Base-by-base conservation (phyloP, 176 grass and related monocot genomes). In the Puya raimondii region DNA sequence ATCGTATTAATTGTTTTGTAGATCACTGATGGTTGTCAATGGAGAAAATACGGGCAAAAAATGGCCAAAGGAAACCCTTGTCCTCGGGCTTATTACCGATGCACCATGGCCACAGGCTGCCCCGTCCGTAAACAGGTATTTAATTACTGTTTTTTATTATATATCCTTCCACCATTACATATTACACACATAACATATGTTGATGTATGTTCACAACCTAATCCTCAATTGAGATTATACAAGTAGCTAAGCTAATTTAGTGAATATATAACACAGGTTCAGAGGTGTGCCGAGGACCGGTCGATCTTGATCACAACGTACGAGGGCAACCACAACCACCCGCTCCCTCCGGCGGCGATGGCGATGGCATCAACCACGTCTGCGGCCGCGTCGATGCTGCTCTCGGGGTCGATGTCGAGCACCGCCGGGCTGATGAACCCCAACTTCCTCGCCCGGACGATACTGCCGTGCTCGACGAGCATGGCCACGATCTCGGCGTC, bases 41-140 rank as follows among this genome's bases (percentile, higher is more conserved):
- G 93, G 93, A 87, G 93, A 81, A 97, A 97, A 80, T 97, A 97
- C 53, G 93, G 93, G 0, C 89, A 97, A 80, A 97, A 97, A 82
- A 97, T 97, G 93, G 93, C 93, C 2, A 97, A 97, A 63, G 93
- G 93, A 18, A 97, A 97, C 76, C 93, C 93, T 0, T 97, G 93
- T 23, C 93, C 93, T 17, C 86, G 93, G n/a, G 93, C 89, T 57
- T 97, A 97, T 79, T 97, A 97, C 84, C 79, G 88, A 3, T 97
- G 93, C 84, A 97, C 93, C 81, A 97, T 97, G 93, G 86, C 89
- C 25, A 84, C 79, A 67, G 89, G 79, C 16, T 97, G 93, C 77
- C 93, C 93, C 11, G 93, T 97, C 64, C 81, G 93, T 10, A 97
- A 97, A 73, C 93, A 96, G 86, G 92, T 96, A 86, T 72, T 25